Conservation (phyloP, 192 early-diverging fungal genomes). For the Gonapodya sp. region DNA sequence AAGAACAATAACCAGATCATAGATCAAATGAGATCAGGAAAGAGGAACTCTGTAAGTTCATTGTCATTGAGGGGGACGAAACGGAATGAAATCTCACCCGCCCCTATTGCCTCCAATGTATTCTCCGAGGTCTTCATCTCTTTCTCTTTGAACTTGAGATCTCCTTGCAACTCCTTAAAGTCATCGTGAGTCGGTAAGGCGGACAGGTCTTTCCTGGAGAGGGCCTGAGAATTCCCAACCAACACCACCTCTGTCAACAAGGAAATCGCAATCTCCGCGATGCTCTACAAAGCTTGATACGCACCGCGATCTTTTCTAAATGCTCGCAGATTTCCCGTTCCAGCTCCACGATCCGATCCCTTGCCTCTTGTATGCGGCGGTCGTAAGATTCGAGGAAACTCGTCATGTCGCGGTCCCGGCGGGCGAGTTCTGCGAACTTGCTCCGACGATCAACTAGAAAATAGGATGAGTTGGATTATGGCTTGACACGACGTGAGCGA, state of each 20-base stretch:
- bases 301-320: conserved; percentile 29
- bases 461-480: conserved; percentile 4
- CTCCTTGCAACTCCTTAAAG: conserved; percentile 41
- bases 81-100: neutral
- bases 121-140: conserved; percentile 47
- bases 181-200: conserved; percentile 32
- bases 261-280: neutral
- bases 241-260: conserved; percentile 12
- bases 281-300: too few relatives aligned
- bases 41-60: neutral
- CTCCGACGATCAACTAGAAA: conserved; percentile 30
- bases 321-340: conserved; percentile 31
- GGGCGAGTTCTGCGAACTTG: conserved; percentile 51
- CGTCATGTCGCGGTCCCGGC: conserved; percentile 48
- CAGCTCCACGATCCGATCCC: conserved; percentile 17
- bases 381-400: conserved; percentile 42
- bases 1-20: conserved; percentile 8
- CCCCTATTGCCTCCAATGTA: conserved; percentile 32
- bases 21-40: conserved; percentile 1
- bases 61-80: neutral
- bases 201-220: conserved; percentile 19
- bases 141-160: conserved; percentile 49
- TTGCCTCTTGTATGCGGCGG: conserved; percentile 21
- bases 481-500: too few relatives aligned
- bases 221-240: conserved; percentile 12